A percentile compares a stretch with the other conserved stretches of the same genome.
These are phyloP conservation scores for Bryum argenteum DNA, from an alignment of 225 moss, liverwort and hornwort genomes.

Conservation along the genomic window DNA sequence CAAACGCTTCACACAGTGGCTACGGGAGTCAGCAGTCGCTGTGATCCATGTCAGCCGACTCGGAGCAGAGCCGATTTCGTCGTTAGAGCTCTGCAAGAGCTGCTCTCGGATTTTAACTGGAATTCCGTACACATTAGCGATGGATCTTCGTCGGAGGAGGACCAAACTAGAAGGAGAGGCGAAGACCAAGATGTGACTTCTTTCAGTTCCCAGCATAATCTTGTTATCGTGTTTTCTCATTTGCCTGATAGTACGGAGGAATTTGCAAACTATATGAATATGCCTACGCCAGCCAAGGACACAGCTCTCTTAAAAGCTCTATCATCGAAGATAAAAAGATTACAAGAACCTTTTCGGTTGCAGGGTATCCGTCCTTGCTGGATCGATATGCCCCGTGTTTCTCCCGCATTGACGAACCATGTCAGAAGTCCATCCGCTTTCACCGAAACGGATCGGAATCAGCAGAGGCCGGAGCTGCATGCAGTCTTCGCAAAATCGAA, in stretches of 20 bases:
- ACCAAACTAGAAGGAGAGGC: slow-evolving; percentile 34
- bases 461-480: slow-evolving; percentile 32
- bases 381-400: slow-evolving; percentile 58
- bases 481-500: slow-evolving; percentile 43
- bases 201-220: slow-evolving; percentile 42
- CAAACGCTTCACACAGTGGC: slow-evolving; percentile 44
- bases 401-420: slow-evolving; percentile 18
- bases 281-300: slow-evolving; percentile 19
- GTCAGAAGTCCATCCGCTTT: slow-evolving; percentile 5
- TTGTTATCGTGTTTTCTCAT: slow-evolving; percentile 65
- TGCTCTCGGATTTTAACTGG: slow-evolving; percentile 66
- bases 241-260: slow-evolving; percentile 41
- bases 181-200: slow-evolving; percentile 18
- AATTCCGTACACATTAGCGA: slow-evolving; percentile 58
- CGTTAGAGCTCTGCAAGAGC: slow-evolving; percentile 55
- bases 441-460: slow-evolving; percentile 19
- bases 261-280: slow-evolving; percentile 45
- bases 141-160: slow-evolving; percentile 81
- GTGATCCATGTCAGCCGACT: slow-evolving; percentile 22
- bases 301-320: slow-evolving; percentile 38
- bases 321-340: slow-evolving; percentile 35
- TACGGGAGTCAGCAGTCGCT: slow-evolving; percentile 25
- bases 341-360: slow-evolving; percentile 51
- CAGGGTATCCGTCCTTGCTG: slow-evolving; percentile 60
- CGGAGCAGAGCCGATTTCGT: slow-evolving; percentile 51